Conservation (phyloP, 495 filamentous ascomycete genomes). For the Daldinia concentrica region DNA sequence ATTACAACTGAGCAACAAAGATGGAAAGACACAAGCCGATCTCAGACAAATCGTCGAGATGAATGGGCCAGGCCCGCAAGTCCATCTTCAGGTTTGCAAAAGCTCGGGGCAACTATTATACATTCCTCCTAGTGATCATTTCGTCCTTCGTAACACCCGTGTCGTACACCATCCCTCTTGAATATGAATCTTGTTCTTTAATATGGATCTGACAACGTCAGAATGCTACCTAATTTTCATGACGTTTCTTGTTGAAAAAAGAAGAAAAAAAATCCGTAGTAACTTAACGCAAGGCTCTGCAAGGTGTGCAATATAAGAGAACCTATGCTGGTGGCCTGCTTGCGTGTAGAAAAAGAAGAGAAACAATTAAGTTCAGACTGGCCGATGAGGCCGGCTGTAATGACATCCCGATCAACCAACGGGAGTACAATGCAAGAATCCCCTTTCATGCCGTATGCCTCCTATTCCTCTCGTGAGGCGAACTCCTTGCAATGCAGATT, state of each 20-base stretch:
- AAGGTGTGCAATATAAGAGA: not conserved
- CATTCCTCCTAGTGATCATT: not conserved
- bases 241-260: not conserved
- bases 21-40: not conserved
- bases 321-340: not conserved
- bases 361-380: not conserved
- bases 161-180: not conserved
- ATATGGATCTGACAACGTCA: not conserved
- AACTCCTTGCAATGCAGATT: slow-evolving; percentile 24
- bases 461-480: slow-evolving; percentile 2
- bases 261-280: not conserved
- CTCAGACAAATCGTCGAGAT: not conserved
- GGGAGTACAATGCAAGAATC: slow-evolving; percentile 11
- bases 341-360: not conserved
- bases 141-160: slow-evolving; percentile 1
- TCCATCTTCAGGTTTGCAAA: not conserved
- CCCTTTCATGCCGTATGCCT: slow-evolving; percentile 7
- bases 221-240: not conserved
- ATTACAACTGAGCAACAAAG: not conserved
- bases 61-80: not conserved
- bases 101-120: slow-evolving; percentile 1
- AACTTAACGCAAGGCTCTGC: not conserved
- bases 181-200: not conserved
- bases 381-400: not conserved
- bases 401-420: slow-evolving; percentile 6